phyloP scores from a whole-genome alignment of 345 rosid genomes.

The Aegle marmelos region DNA sequence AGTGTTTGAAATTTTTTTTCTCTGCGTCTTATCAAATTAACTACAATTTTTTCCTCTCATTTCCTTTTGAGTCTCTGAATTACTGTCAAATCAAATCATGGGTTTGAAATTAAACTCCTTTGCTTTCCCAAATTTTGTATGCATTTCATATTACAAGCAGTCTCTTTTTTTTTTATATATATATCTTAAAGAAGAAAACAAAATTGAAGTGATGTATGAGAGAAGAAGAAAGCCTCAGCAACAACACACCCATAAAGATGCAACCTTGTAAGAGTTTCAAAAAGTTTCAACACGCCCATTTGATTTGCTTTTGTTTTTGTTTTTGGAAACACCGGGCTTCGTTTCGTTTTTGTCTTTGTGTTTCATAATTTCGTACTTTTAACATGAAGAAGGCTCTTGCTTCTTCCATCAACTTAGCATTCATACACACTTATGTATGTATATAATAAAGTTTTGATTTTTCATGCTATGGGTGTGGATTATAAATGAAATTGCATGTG shows the following conservation, averaged over 20 bases:
- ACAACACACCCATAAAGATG: conserved; percentile 24
- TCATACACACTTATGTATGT: no score
- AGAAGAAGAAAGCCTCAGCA: conserved; percentile 35
- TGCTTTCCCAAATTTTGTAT: neutral
- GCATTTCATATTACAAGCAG: conserved; percentile 1
- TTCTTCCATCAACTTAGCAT: neutral
- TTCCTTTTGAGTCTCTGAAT: neutral
- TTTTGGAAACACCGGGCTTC: neutral
- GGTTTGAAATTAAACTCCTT: neutral
- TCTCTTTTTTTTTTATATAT: no score
- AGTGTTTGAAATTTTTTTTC: neutral
- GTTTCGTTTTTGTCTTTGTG: neutral
- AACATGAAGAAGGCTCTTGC: neutral
- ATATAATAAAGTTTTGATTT: neutral
- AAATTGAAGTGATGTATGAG: conserved; percentile 42
- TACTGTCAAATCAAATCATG: conserved; percentile 16
- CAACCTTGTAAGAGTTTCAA: conserved; percentile 24
- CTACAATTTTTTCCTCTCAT: neutral
- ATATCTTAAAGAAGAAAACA: neutral
- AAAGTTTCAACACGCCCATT: neutral
- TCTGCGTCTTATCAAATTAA: neutral
- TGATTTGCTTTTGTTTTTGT: neutral
- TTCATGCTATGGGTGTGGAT: neutral
- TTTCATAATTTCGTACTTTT: neutral
- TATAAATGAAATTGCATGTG: neutral